Percentiles rank a stretch among this genome's conserved stretches.
These are phyloP conservation scores for Rosa rugosa DNA, from an alignment of 306 rosid genomes.

Conservation along the genomic window DNA sequence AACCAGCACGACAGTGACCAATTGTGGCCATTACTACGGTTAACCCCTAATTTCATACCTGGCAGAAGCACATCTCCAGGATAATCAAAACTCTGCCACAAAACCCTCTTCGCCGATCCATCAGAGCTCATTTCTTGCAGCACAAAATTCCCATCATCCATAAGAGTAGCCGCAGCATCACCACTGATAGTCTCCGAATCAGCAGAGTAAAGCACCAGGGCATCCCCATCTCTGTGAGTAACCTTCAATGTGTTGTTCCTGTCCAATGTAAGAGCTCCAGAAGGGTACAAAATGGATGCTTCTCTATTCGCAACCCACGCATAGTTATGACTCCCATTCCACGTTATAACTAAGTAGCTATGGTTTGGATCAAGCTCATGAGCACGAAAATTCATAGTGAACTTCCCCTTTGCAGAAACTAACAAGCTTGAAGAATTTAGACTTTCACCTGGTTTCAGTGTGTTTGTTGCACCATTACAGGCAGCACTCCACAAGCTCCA, in stretches of 20 bases:
- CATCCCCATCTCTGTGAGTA: background rate
- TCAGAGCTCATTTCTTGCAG: background rate
- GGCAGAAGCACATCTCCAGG: constrained; percentile 5
- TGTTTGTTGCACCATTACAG: background rate
- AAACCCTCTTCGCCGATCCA: background rate
- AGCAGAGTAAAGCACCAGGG: background rate
- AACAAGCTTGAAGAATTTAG: background rate
- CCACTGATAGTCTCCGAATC: no score
- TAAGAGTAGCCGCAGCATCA: background rate
- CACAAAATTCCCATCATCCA: constrained; percentile 9
- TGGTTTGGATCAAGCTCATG: background rate
- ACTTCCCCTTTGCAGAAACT: background rate
- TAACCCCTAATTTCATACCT: constrained; percentile 7
- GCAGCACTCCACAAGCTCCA: background rate
- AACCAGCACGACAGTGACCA: background rate
- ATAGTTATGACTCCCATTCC: background rate
- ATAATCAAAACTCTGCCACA: constrained; percentile 11
- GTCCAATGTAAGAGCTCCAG: background rate
- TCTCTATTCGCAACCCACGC: constrained; percentile 1
- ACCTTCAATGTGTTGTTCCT: background rate
- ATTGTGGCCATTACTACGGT: background rate
- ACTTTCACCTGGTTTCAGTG: background rate
- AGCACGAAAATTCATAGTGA: background rate
- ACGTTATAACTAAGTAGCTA: background rate
- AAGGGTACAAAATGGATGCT: background rate